Evolutionary conservation across 768 basidiomycete species (phyloP).

Genomic region (Podaxis mareebaensis): DNA sequence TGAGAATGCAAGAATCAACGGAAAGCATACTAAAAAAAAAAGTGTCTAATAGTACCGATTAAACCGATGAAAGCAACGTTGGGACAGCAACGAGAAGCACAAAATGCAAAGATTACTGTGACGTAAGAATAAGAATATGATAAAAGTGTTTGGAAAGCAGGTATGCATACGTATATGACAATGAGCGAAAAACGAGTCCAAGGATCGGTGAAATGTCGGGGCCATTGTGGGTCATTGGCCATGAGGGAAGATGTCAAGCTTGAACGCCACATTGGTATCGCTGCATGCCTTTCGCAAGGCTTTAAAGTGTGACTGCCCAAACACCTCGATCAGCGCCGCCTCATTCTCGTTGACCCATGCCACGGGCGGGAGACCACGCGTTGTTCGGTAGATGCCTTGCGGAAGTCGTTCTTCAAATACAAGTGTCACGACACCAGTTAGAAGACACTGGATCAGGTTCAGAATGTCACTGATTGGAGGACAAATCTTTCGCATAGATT

Average conservation of each 20-base stretch:
- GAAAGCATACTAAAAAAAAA: slow-evolving; percentile 1
- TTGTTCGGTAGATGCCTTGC: slow-evolving; percentile 70
- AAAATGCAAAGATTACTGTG: slow-evolving; percentile 24
- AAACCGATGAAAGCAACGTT: slow-evolving; percentile 8
- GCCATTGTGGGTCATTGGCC: slow-evolving; percentile 12
- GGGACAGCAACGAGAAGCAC: slow-evolving; percentile 6
- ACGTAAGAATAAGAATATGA: slow-evolving; percentile 25
- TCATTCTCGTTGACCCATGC: slow-evolving; percentile 78
- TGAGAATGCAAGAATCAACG: background rate
- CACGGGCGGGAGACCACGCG: slow-evolving; percentile 74
- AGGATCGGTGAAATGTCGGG: slow-evolving; percentile 4
- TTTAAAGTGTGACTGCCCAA: slow-evolving; percentile 71
- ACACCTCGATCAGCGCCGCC: slow-evolving; percentile 64
- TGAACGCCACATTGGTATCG: slow-evolving; percentile 72
- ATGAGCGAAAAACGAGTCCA: slow-evolving; percentile 16
- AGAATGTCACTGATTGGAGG: slow-evolving; percentile 72
- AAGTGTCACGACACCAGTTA: slow-evolving; percentile 71
- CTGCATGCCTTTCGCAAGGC: slow-evolving; percentile 72
- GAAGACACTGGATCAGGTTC: slow-evolving; percentile 67
- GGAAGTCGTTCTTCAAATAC: slow-evolving; percentile 76
- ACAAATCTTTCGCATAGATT: slow-evolving; percentile 66
- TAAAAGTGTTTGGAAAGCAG: slow-evolving; percentile 23
- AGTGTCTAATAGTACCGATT: background rate
- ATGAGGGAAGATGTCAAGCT: slow-evolving; percentile 60
- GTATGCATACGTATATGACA: slow-evolving; percentile 21